A percentile compares a stretch with the other conserved stretches of the same genome.
phyloP scores from a whole-genome alignment of 2,329 filamentous ascomycete species.

The Gaeumannomyces sp. region DNA sequence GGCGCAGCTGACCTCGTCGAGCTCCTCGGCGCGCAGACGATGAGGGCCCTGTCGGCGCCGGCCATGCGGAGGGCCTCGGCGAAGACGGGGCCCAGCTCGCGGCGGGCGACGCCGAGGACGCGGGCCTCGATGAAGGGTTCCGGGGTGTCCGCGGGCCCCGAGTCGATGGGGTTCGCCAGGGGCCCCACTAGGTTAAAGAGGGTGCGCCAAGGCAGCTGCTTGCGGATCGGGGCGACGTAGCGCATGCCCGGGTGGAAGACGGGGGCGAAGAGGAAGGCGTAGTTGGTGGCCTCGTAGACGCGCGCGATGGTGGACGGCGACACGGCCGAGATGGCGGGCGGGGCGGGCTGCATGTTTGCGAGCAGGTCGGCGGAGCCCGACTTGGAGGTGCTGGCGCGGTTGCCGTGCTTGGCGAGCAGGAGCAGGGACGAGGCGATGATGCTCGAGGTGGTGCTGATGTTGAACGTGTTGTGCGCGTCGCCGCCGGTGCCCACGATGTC shows the following conservation, averaged over 20 bases:
- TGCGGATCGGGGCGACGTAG: conserved; percentile 78
- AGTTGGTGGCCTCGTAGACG: conserved; percentile 78
- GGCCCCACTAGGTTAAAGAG: conserved; percentile 97
- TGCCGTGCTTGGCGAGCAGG: conserved; percentile 89
- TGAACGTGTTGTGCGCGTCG: conserved; percentile 96
- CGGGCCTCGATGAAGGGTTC: conserved; percentile 67
- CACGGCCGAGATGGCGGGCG: conserved; percentile 70
- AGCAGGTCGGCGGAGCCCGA: conserved; percentile 93
- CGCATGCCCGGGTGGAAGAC: conserved; percentile 95
- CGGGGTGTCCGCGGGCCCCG: conserved; percentile 9
- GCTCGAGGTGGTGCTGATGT: conserved; percentile 91
- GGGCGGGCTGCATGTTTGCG: conserved; percentile 61
- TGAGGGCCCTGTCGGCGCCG: conserved; percentile 74
- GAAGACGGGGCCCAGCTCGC: conserved; percentile 82
- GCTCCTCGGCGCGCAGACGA: conserved; percentile 89
- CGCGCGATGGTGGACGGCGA: conserved; percentile 62
- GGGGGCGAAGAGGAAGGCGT: conserved; percentile 91
- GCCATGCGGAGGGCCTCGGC: conserved; percentile 73
- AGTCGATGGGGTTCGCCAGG: conserved; percentile 80
- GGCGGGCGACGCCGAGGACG: conserved; percentile 85
- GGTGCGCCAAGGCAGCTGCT: conserved; percentile 85
- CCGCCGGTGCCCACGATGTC: conserved; percentile 98
- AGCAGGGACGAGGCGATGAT: conserved; percentile 83
- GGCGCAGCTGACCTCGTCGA: conserved; percentile 92
- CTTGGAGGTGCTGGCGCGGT: conserved; percentile 89